A percentile compares a stretch with the other conserved stretches of the same genome.
phyloP scores from a whole-genome alignment of 805 yeast genomes.

The Barnettozyma vustinii region DNA sequence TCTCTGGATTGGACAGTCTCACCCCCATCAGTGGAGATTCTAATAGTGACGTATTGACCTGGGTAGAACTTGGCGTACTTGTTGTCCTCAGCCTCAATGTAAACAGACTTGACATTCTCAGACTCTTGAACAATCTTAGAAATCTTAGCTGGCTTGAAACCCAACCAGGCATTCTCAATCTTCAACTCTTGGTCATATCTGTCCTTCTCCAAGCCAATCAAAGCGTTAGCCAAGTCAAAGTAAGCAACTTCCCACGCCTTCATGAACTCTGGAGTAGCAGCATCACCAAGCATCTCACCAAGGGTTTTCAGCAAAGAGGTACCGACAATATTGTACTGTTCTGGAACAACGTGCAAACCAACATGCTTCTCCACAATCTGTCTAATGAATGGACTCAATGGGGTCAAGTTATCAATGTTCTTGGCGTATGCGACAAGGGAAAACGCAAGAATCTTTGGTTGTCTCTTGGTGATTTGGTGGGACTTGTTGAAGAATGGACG shows the following conservation, averaged over 20 bases:
- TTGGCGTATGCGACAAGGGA: conserved; percentile 58
- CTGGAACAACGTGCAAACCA: conserved; percentile 56
- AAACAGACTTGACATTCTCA: conserved; percentile 43
- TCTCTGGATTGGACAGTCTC: conserved; percentile 46
- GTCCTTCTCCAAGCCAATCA: conserved; percentile 49
- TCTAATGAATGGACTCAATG: conserved; percentile 46
- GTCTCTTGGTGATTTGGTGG: conserved; percentile 49
- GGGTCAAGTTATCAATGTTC: conserved; percentile 53
- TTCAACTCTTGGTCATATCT: conserved; percentile 34
- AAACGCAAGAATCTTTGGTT: conserved; percentile 60
- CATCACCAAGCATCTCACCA: conserved; percentile 46
- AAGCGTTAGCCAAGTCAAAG: conserved; percentile 52
- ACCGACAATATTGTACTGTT: conserved; percentile 66
- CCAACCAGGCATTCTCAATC: conserved; percentile 46
- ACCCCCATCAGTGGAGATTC: conserved; percentile 31
- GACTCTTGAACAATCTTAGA: conserved; percentile 38
- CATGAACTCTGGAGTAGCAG: conserved; percentile 54
- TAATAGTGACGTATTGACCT: conserved; percentile 37
- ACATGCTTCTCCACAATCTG: conserved; percentile 63
- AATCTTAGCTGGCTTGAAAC: conserved; percentile 48
- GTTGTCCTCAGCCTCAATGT: conserved; percentile 42
- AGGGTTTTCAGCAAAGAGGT: conserved; percentile 48
- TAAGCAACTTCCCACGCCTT: conserved; percentile 67
- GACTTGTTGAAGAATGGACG: conserved; percentile 55
- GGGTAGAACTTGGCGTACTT: conserved; percentile 30